phyloP scores from a whole-genome alignment of 2,329 filamentous ascomycete species.

The Fusarium xylarioides region DNA sequence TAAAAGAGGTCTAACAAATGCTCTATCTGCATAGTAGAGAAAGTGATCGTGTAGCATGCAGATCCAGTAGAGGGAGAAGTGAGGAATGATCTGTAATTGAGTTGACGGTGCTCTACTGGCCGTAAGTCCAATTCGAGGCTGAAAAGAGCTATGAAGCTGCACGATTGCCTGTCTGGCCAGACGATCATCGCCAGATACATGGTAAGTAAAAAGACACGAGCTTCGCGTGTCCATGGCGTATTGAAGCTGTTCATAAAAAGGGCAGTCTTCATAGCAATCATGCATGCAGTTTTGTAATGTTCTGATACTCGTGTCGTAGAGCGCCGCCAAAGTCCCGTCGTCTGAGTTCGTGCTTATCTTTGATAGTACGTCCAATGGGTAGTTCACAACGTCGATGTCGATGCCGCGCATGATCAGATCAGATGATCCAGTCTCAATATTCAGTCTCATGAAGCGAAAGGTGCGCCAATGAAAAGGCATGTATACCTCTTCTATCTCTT shows the following conservation, averaged over 20 bases:
- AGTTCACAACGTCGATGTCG: background rate
- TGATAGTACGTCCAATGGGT: background rate
- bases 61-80: background rate
- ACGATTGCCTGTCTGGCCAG: background rate
- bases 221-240: slow-evolving; percentile 1
- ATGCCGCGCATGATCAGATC: background rate
- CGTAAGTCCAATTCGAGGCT: background rate
- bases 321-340: background rate
- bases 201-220: background rate
- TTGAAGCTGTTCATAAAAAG: background rate
- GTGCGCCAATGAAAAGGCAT: background rate
- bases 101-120: background rate
- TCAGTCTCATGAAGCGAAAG: background rate
- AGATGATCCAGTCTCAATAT: background rate
- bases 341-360: background rate
- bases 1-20: background rate
- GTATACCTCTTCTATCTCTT: background rate
- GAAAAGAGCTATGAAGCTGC: background rate
- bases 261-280: slow-evolving; percentile 1
- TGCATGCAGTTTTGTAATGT: background rate
- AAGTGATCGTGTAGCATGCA: background rate
- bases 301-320: background rate
- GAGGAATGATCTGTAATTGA: background rate
- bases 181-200: background rate
- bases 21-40: background rate